Conservation (phyloP, 305 asterid species). For the Fraxinus latifolia region DNA sequence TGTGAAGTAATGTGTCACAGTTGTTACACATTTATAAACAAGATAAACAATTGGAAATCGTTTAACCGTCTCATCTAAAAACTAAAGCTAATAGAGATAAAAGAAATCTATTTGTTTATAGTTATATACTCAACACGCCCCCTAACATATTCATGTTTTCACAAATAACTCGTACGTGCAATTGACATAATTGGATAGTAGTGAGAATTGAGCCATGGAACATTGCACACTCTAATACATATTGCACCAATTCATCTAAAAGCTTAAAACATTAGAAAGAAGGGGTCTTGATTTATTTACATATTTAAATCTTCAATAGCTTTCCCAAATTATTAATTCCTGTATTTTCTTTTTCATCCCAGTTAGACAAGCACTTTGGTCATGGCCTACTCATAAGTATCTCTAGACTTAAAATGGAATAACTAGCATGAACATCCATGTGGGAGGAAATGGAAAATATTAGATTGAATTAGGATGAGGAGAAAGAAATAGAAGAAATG, state of each 20-base stretch:
- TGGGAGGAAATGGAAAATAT: neutral
- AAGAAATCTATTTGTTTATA: neutral
- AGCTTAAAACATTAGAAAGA: neutral
- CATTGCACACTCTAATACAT: neutral
- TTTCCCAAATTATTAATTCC: neutral
- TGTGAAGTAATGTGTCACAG: neutral
- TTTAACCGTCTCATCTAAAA: neutral
- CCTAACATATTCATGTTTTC: neutral
- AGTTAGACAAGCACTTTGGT: neutral
- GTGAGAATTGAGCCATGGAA: neutral
- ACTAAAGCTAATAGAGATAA: neutral
- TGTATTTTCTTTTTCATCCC: neutral
- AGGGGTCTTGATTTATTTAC: neutral
- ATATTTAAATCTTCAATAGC: neutral
- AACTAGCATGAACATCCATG: neutral
- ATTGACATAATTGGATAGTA: neutral
- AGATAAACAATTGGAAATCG: neutral
- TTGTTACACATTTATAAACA: neutral
- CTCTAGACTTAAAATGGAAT: neutral
- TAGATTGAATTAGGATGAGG: neutral
- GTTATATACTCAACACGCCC: neutral
- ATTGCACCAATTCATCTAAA: neutral
- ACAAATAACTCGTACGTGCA: neutral
- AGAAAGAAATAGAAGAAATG: neutral
- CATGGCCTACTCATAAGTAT: neutral